Evolutionary conservation across 192 early-diverging fungal genomes (phyloP).

Genomic region (Umbelopsis sp.): DNA sequence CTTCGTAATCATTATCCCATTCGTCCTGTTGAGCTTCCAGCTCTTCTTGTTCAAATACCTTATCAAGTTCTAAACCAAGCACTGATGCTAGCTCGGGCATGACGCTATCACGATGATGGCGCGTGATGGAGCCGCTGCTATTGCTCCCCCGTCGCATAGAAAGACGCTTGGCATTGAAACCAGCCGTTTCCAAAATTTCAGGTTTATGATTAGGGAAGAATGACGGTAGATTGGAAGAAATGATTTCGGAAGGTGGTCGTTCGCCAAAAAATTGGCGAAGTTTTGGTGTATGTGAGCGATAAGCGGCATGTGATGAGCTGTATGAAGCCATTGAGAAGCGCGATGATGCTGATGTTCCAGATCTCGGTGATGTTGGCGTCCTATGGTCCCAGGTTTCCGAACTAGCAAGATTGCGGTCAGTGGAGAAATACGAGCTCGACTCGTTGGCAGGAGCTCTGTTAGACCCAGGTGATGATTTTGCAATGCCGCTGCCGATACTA

Average conservation of each 20-base stretch:
- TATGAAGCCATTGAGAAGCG: conserved; percentile 8
- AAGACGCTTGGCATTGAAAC: conserved; percentile 40
- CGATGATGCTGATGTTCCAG: conserved; percentile 4
- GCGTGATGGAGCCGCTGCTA: conserved; percentile 10
- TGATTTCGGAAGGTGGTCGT: conserved; percentile 91
- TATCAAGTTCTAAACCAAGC: conserved; percentile 42
- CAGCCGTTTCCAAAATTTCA: conserved; percentile 40
- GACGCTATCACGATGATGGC: conserved; percentile 34
- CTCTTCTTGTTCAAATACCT: conserved; percentile 36
- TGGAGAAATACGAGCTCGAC: background rate
- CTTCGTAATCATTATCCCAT: conserved; percentile 24
- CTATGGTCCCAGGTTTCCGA: background rate
- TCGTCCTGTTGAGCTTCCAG: conserved; percentile 36
- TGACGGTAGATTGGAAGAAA: conserved; percentile 87
- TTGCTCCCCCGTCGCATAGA: conserved; percentile 26
- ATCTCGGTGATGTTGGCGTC: background rate
- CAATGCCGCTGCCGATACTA: conserved; percentile 8
- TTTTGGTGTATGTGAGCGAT: conserved; percentile 42
- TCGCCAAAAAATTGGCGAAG: conserved; percentile 88
- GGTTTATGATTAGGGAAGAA: conserved; percentile 82
- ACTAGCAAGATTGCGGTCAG: background rate
- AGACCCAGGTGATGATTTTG: background rate
- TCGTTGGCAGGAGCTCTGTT: background rate
- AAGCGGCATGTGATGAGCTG: background rate
- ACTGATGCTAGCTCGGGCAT: conserved; percentile 43